Evolutionary conservation across 345 rosid genomes (phyloP), one percentile per base, ranked within the genome.

Genomic region (Gynandropsis gynandra): DNA sequence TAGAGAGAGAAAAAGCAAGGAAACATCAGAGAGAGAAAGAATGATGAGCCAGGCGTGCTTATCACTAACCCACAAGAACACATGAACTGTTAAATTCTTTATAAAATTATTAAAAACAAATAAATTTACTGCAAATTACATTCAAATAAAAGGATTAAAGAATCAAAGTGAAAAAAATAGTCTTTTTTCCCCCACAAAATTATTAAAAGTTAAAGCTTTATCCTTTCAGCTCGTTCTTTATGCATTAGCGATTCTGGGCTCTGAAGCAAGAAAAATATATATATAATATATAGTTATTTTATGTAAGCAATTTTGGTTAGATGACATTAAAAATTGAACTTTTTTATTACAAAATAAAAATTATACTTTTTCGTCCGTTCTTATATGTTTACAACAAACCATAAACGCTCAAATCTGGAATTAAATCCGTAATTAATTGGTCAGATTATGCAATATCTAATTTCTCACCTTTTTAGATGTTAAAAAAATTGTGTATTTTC

Each of bases 11-110:
- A 24, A 24, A 11, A 16, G 12, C 18, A 12, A 14, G 16, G 47
- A 46, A 52, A 33, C 18, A 42, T 24, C 2, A 5, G 51, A 34
- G 46, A 42, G 44, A 10, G 18, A 61, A 7, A 44, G 64, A 81
- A 79, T 80, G 77, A 83, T 86, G 80, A 80, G 89, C 83, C 94
- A 86, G 93, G 81, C 94, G 97, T 83, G 97, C 88, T 76, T 63
- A 76, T 78, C 94, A 86, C 97, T 76, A 89, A 83, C 78, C 72
- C 64, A 57, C 64, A 59, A 54, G 21, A 55, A 31, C 24, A 40
- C 66, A 68, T 62, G 50, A 49, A 70, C 70, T 68, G 59, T 72
- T 60, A 57, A 46, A 44, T 31, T 37, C 38, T 48, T 36, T 21
- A 43, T 41, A 41, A 31, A 50, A 42, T 36, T 52, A 2, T 18